Evolutionary conservation across 78 protist species (phyloP), one percentile per base, ranked within the genome.

Genomic region (Parvularia atlantis): DNA sequence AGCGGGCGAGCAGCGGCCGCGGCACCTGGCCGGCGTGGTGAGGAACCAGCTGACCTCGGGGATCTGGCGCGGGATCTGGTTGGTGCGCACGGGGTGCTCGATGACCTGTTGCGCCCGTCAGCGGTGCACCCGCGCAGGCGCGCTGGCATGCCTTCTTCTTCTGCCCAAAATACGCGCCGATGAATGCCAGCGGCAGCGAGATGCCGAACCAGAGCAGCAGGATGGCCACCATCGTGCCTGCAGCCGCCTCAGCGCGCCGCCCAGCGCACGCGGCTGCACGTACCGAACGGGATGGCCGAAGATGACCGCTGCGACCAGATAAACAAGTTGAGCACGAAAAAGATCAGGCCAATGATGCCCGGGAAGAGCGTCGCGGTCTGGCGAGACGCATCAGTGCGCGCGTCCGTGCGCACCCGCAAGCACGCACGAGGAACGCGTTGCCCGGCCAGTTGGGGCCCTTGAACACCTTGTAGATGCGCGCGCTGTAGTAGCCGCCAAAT

Each of bases 141-240:
- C n/a, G 16, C 16, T 13, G 14, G 26, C 59, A 14, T 22, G 46
- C 84, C 53, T 72, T 76, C 62, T 73, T 80, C 61, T 85, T 85
- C 35, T 68, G 86, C 20, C 95, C 99, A 40, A 84, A 77, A 71
- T 78, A 94, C 43, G 80, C 59, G 31, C 98, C 98, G 37, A 81
- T 24, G 68, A 88, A 90, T 35, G 84, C 91, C 31, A 96, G 89
- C 68, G 97, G 97, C 7, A 89, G 87, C 20, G 92, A 86, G 77
- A 91, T 75, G 63, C 85, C 88, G 28, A 91, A 78, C 97, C 97
- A 96, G 69, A 93, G 71, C 19, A 48, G 28, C 50, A 90, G 36
- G 56, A 94, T 50, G 24, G 82, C 65, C 0, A 89, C 31, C 48
- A 89, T 57, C 19, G 93, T 82, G n/a, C n/a, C n/a, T n/a, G n/a